These are phyloP conservation scores for Arabis hirsuta DNA, from an alignment of 345 rosid genomes.

Conservation along the genomic window DNA sequence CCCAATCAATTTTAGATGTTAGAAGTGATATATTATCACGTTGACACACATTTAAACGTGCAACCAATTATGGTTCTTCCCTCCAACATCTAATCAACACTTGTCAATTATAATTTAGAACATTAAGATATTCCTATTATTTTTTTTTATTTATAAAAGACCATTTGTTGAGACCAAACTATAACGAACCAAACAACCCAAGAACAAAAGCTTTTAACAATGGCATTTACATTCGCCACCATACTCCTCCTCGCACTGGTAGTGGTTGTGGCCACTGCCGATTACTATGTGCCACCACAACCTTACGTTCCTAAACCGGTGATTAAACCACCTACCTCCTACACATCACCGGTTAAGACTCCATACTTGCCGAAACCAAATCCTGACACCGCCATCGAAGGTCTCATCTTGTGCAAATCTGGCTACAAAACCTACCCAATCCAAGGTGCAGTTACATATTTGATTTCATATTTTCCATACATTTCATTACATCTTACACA, in stretches of 20 bases:
- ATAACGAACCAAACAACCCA: slow-evolving; percentile 20
- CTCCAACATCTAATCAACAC: slow-evolving; percentile 18
- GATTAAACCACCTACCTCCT: slow-evolving; percentile 8
- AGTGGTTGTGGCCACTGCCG: slow-evolving; percentile 30
- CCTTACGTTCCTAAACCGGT: slow-evolving; percentile 28
- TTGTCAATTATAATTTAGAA: background rate
- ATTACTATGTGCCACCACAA: slow-evolving; percentile 25
- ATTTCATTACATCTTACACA: background rate
- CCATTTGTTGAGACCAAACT: background rate
- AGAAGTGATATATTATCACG: background rate
- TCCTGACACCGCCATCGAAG: slow-evolving; percentile 39
- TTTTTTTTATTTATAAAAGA: background rate
- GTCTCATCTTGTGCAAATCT: slow-evolving; percentile 40
- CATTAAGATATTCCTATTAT: slow-evolving; percentile 5
- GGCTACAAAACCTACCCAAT: slow-evolving; percentile 46
- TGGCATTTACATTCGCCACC: slow-evolving; percentile 20
- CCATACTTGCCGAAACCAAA: slow-evolving; percentile 25
- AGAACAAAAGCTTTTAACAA: slow-evolving; percentile 18
- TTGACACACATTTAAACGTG: slow-evolving; percentile 35
- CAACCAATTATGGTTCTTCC: slow-evolving; percentile 32
- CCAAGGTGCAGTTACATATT: slow-evolving; percentile 48
- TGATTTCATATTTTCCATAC: slow-evolving; percentile 1
- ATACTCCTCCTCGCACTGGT: slow-evolving; percentile 16
- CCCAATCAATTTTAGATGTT: slow-evolving; percentile 12
- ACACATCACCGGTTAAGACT: slow-evolving; percentile 33